phyloP scores from a whole-genome alignment of 2,329 filamentous ascomycete species.

The Pestalotiopsis sp. region DNA sequence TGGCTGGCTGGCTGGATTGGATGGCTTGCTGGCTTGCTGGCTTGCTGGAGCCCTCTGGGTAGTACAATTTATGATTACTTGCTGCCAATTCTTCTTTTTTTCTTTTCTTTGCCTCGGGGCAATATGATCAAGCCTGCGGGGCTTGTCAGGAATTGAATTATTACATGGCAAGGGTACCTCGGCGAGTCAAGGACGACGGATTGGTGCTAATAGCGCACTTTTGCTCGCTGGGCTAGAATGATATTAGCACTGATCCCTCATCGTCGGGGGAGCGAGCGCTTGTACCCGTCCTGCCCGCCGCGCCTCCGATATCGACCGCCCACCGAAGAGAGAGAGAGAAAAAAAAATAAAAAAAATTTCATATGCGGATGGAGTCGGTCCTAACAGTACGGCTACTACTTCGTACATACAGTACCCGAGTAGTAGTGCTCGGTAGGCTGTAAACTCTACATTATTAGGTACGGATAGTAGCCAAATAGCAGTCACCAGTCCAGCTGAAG shows the following conservation, averaged over 20 bases:
- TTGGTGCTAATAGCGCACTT: neutral
- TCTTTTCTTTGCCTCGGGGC: neutral
- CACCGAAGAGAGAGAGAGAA: neutral
- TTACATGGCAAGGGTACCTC: neutral
- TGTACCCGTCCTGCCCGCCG: neutral
- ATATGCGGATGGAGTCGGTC: neutral
- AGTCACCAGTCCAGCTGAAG: neutral
- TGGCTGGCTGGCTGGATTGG: neutral
- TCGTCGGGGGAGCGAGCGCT: neutral
- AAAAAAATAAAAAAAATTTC: no score
- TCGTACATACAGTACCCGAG: no score
- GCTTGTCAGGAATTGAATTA: neutral
- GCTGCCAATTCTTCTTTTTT: neutral
- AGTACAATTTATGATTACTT: no score
- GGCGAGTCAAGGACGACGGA: neutral
- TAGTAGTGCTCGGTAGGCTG: neutral
- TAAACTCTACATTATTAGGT: neutral
- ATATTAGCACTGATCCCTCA: neutral
- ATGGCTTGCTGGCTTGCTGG: no score
- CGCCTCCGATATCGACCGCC: neutral
- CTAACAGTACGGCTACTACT: neutral
- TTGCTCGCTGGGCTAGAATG: neutral
- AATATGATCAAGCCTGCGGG: neutral
- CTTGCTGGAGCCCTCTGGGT: no score
- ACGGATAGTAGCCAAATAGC: neutral